Evolutionary conservation across 23 red algal genomes (phyloP).

Genomic region (Gracilaria domingensis): DNA sequence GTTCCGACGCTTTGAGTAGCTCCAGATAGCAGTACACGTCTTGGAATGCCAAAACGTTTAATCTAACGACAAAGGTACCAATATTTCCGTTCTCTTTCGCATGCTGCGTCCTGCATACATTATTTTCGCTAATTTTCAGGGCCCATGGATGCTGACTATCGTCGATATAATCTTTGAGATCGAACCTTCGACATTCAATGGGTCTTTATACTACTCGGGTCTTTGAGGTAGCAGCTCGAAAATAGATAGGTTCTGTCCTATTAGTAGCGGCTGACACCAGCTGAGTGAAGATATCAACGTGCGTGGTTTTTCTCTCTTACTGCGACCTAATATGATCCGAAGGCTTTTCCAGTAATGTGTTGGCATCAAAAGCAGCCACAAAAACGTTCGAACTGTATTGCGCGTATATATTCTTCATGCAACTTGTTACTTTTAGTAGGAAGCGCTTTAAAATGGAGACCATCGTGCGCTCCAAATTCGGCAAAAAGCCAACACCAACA

Average conservation of each 20-base stretch:
- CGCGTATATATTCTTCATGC: constrained; percentile 63
- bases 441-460: constrained; percentile 35
- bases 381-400: constrained; percentile 52
- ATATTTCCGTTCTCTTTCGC: constrained; percentile 49
- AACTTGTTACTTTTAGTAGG: constrained; percentile 44
- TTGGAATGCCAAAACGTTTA: constrained; percentile 19
- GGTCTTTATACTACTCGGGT: neutral
- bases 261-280: constrained; percentile 36
- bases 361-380: constrained; percentile 41
- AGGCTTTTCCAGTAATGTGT: constrained; percentile 50
- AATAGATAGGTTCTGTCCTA: constrained; percentile 30
- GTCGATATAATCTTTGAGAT: constrained; percentile 28
- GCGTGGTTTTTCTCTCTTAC: constrained; percentile 5
- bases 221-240: constrained; percentile 14
- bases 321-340: constrained; percentile 23
- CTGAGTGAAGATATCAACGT: constrained; percentile 58
- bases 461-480: constrained; percentile 65
- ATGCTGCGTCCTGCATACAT: constrained; percentile 36
- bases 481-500: constrained; percentile 62
- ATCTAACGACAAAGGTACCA: constrained; percentile 51
- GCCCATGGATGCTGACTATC: constrained; percentile 21
- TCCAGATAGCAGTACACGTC: constrained; percentile 52
- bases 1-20: constrained; percentile 35
- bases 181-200: constrained; percentile 31
- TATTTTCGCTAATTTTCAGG: constrained; percentile 39